Evolutionary conservation across 495 filamentous ascomycete genomes (phyloP).

Genomic region (Aspergillus haitiensis): DNA sequence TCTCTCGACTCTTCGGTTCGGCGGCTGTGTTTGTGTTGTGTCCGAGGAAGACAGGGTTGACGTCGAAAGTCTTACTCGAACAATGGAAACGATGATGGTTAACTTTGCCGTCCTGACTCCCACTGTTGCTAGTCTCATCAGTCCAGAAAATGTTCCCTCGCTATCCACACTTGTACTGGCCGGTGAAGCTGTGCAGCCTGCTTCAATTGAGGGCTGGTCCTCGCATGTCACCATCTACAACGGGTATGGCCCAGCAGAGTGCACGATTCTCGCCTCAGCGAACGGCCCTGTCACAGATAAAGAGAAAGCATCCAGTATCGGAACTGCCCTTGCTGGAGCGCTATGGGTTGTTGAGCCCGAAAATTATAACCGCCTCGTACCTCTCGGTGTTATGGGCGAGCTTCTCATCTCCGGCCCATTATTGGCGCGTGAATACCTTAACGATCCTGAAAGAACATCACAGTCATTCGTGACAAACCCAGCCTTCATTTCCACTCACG

Average conservation of each 20-base stretch:
- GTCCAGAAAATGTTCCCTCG: conserved; percentile 9
- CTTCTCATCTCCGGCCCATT: conserved; percentile 73
- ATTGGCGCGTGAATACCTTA: conserved; percentile 68
- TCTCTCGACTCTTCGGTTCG: conserved; percentile 15
- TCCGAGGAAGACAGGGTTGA: conserved; percentile 19
- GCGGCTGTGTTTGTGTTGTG: conserved; percentile 21
- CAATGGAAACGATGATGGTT: conserved; percentile 8
- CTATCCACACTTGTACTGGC: conserved; percentile 19
- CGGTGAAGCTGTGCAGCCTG: conserved; percentile 18
- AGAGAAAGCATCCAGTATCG: conserved; percentile 10
- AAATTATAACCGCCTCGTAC: conserved; percentile 47
- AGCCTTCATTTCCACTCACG: conserved; percentile 59
- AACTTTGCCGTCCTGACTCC: conserved; percentile 21
- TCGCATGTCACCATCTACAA: conserved; percentile 14
- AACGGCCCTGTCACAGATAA: conserved; percentile 10
- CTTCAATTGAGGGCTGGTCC: conserved; percentile 14
- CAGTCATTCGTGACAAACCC: conserved; percentile 15
- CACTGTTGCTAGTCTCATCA: conserved; percentile 8
- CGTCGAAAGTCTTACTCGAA: conserved; percentile 3
- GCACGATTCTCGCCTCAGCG: conserved; percentile 7
- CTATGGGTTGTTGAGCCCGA: conserved; percentile 64
- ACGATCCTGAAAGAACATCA: conserved; percentile 55
- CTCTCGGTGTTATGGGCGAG: conserved; percentile 66
- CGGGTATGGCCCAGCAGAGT: conserved; percentile 23
- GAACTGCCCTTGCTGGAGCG: conserved; percentile 6